Conservation (phyloP, 192 early-diverging fungal species). For the Linnemannia elongata region DNA sequence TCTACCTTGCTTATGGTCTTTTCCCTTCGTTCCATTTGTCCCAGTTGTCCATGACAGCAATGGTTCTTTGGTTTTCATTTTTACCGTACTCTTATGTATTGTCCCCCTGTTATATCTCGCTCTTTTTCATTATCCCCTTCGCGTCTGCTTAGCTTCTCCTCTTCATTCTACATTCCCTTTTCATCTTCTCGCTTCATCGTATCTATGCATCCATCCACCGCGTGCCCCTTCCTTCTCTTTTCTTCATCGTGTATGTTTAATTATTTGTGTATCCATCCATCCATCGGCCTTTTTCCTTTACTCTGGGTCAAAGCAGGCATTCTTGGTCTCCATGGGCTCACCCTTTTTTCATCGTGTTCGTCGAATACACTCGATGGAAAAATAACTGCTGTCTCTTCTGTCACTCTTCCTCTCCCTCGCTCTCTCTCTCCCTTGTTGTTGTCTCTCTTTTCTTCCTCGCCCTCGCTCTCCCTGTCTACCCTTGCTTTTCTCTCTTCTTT, state of each 20-base stretch:
- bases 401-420: not conserved
- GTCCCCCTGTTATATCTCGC: not conserved
- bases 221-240: constrained; percentile 11
- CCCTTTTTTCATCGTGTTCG: not conserved
- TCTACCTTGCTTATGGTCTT: not conserved
- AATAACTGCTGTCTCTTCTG: constrained; percentile 16
- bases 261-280: not conserved
- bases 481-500: not conserved
- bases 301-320: constrained; percentile 15
- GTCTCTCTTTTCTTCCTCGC: not conserved
- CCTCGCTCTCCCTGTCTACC: not conserved
- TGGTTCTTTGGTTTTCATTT: constrained; percentile 1
- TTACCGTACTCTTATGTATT: not conserved
- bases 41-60: not conserved
- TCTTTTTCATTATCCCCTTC: not conserved
- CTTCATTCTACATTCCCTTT: not conserved
- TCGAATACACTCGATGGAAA: not conserved
- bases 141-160: not conserved
- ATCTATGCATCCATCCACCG: not conserved
- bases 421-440: not conserved
- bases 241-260: constrained; percentile 16
- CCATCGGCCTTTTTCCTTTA: not conserved
- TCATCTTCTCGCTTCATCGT: not conserved
- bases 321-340: constrained; percentile 33
- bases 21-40: not conserved